Conservation (phyloP, 2,329 filamentous ascomycete species). For the Periconia macrospinosa region DNA sequence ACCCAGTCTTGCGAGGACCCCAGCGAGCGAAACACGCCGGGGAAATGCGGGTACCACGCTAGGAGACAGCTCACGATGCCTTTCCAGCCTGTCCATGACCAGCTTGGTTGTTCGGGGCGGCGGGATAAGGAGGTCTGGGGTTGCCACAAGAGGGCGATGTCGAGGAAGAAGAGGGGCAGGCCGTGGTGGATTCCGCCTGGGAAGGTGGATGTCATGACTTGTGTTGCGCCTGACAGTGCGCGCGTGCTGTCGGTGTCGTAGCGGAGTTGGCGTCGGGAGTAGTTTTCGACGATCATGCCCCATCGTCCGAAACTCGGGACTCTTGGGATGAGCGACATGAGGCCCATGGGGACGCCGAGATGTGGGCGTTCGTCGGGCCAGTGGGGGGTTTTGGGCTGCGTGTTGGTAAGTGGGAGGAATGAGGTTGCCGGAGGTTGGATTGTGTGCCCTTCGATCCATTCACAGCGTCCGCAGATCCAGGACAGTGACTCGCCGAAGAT, state of each 20-base stretch:
- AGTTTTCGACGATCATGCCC: slow-evolving; percentile 9
- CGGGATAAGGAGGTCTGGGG: neutral
- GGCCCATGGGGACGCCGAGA: slow-evolving; percentile 7
- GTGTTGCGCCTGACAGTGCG: slow-evolving; percentile 14
- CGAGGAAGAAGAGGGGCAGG: slow-evolving; percentile 18
- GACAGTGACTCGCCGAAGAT: slow-evolving; percentile 5
- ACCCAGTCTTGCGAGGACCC: neutral
- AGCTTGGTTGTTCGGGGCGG: slow-evolving; percentile 4
- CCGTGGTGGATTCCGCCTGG: slow-evolving; percentile 13
- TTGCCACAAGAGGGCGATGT: slow-evolving; percentile 17
- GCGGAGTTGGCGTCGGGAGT: slow-evolving; percentile 3
- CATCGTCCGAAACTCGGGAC: slow-evolving; percentile 4
- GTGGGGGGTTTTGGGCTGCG: neutral
- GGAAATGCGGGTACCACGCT: slow-evolving; percentile 1
- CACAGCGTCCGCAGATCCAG: slow-evolving; percentile 9
- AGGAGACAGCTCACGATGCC: neutral
- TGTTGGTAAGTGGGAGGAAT: neutral
- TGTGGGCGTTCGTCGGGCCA: slow-evolving; percentile 6
- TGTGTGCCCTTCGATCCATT: neutral
- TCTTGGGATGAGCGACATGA: slow-evolving; percentile 6
- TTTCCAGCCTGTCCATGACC: slow-evolving; percentile 11
- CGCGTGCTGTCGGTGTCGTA: neutral
- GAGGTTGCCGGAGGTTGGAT: too few species aligned
- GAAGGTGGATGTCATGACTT: slow-evolving; percentile 8
- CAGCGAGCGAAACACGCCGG: neutral